Conservation (phyloP, 164 flowering plant genomes). For the Annona cherimola region DNA sequence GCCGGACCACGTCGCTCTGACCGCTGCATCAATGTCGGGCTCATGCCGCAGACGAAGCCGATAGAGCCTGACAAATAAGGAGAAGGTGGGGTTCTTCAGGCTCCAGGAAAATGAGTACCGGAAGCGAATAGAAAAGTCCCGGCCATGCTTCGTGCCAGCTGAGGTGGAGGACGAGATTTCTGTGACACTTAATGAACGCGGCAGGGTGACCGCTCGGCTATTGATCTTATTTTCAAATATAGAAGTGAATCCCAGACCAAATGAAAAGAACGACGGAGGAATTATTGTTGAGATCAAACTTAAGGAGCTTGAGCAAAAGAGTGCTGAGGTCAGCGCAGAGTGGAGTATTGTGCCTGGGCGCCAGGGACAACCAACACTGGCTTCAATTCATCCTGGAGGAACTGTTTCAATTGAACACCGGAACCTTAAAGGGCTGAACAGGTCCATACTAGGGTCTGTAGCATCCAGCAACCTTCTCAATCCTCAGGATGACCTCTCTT, state of each 20-base stretch:
- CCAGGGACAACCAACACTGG: slow-evolving; percentile 92
- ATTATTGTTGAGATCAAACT: slow-evolving; percentile 95
- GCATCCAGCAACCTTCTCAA: slow-evolving; percentile 94
- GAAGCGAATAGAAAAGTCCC: slow-evolving; percentile 67
- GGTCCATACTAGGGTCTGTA: slow-evolving; percentile 86
- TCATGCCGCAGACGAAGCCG: slow-evolving; percentile 71
- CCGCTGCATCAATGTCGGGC: slow-evolving; percentile 86
- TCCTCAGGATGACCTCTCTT: slow-evolving; percentile 99
- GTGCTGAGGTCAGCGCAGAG: slow-evolving; percentile 94
- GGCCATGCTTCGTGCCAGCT: slow-evolving; percentile 72
- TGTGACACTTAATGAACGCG: slow-evolving; percentile 61
- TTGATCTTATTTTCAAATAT: slow-evolving; percentile 87
- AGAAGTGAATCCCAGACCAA: no score
- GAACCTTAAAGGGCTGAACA: slow-evolving; percentile 77
- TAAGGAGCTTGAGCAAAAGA: slow-evolving; percentile 90
- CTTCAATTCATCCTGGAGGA: slow-evolving; percentile 97
- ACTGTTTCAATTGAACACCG: slow-evolving; percentile 95
- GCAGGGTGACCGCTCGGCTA: slow-evolving; percentile 77
- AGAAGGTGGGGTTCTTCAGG: slow-evolving; percentile 53
- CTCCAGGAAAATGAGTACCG: slow-evolving; percentile 81
- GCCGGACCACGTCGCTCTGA: slow-evolving; percentile 47
- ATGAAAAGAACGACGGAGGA: slow-evolving; percentile 97
- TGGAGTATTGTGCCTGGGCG: slow-evolving; percentile 99
- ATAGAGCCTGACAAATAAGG: slow-evolving; percentile 75
- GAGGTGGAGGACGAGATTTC: slow-evolving; percentile 52